Base-by-base conservation (phyloP, 352 stramenopile genomes). In the Phytophthora fragariaefolia region DNA sequence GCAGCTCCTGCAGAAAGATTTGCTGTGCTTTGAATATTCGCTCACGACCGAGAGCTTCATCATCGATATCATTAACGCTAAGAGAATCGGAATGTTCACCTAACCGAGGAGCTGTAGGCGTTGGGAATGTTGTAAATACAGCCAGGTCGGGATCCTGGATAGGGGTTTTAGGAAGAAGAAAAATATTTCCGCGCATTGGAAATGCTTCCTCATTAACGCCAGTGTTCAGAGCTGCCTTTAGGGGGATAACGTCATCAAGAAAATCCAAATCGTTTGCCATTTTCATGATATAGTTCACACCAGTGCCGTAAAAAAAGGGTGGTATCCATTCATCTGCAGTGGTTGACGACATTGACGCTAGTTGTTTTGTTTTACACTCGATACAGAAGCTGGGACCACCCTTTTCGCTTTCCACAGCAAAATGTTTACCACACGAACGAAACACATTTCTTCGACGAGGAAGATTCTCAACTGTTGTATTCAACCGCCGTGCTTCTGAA, bases 381-480 rank as follows among this genome's bases (percentile, higher is more conserved):
- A 95, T 91, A 48, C 84, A 93, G 36, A 87, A 87, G 17, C 83
- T 89, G 9, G 84, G 79, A 0, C 84, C 84, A 7, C 77, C 45
- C 1, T 76, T 72, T 51, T 95, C 87, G 43, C 87, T 95, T 63
- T 95, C 87, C 24, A 95, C 83, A 13, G 87, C 85, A 46, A 90
- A 93, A 38, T 95, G 87, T 18, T 91, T 89, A 2, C 87, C 84
- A 54, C 87, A 95, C 1, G 87, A 95, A 6, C 85, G 79, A 56
- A 93, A 89, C 1, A 95, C 78, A 42, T 72, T 87, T 20, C 87
- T 73, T 32, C 82, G 74, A 13, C 62, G 62, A 0, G 84, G 87
- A 13, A 95, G 68, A 38, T 90, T 76, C 4, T 71, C 71, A 0
- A 76, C 57, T 0, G 83, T 91, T 2, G 83, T 93, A 30, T 91